Base-by-base conservation (phyloP, 1,139 yeast genomes). In the Geotrichum bryndzae region DNA sequence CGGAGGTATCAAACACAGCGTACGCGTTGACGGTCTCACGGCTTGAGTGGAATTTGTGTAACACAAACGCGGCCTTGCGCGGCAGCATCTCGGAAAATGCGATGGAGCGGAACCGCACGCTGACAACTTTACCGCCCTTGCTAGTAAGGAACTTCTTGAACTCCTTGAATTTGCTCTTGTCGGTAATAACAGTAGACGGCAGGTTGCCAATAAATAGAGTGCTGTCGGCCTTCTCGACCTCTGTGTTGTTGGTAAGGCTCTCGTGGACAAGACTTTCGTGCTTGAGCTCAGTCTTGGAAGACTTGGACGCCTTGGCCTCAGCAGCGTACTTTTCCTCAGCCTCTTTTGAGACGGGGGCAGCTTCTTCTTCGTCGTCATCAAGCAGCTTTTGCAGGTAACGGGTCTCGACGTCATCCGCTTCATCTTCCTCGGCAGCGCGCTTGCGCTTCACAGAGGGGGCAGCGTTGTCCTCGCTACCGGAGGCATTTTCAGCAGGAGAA, bases 121-220 rank as follows among this genome's bases (percentile, higher is more conserved):
- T 87, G 56, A 83, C 85, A 60, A 91, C 80, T 22, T 59, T 55
- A 25, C 95, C 96, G 66, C 75, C 77, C 50, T 81, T 73, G 27
- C 18, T 25, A 1, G 29, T n/a, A 66, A 91, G 88, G 27, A 82
- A 76, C 65, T 78, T 79, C 73, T 89, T 88, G 75, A 92, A 87
- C 63, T 78, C 74, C 70, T 86, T 88, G 69, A 84, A 84, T 29
- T 78, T 74, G 11, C 78, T 74, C 73, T 90, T 91, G 54, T 85
- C 82, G 1, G 87, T 81, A 63, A 91, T 83, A 2, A 60, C 62
- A 23, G 25, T 48, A 46, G 85, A 77, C 23, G 90, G 83, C 27
- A 94, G 84, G 73, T 95, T 95, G 56, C 98, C 98, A 13, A 95
- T 87, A 72, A 95, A 95, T 0, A 92, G 79, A 0, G 99, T 94